Evolutionary conservation across 2,329 filamentous ascomycete species (phyloP), one percentile per base, ranked within the genome.

Genomic region (Colletotrichum truncatum): DNA sequence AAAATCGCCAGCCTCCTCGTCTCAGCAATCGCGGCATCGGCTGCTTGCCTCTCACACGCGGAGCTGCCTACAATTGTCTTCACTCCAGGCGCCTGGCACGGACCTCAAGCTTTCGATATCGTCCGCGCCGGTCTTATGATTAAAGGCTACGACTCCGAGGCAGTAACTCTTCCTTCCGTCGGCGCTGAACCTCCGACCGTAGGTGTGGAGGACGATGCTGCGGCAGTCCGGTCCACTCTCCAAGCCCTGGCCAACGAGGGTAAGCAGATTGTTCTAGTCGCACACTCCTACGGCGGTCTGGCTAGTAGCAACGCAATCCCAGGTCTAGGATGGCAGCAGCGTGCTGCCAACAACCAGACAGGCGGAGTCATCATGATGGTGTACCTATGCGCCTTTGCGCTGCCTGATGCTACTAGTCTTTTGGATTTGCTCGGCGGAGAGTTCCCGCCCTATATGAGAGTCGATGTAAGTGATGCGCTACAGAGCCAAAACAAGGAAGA

Each of bases 221-320:
- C 70, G 1, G 73, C 71, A 2, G 70, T 81, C n/a, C 72, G 75
- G n/a, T 14, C 36, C 1, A 64, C 67, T 0, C 26, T 80, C 34
- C 48, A 69, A 14, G 51, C 57, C 5, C 72, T 81, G 14, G 69
- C 73, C 11, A 74, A 76, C 21, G 60, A 70, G 3, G 77, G 77
- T 12, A 78, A 79, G 46, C 73, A 82, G 26, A 75, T 84, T 11
- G 68, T 83, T 1, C 74, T 84, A 2, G 68, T 80, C 5, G 73
- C 76, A 4, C 81, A 84, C 66, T 82, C 78, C 3, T 83, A 81
- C 71, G 77, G 78, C n/a, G 81, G 81, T 11, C 70, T 80, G 1
- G 72, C 81, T 2, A 76, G 74, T 7, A 72, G 74, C 26, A 77
- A 77, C 46, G 81, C 78, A 0, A 69, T 82, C 8, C 67, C 72